A percentile compares a stretch with the other conserved stretches of the same genome.
Conservation (phyloP, 2,329 filamentous ascomycete genomes). For the Colletotrichum phormii region DNA sequence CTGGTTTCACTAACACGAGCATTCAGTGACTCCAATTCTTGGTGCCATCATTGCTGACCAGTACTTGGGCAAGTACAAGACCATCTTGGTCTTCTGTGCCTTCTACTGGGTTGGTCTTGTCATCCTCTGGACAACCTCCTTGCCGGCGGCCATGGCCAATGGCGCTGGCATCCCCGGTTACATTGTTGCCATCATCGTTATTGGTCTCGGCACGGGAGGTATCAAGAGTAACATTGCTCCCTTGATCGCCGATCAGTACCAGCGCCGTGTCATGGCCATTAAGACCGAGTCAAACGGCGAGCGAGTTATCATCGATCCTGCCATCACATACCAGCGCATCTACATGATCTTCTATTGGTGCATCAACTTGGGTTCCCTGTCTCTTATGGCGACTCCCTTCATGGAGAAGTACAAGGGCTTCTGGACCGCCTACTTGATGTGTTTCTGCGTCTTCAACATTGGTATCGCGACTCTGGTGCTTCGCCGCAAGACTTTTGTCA, state of each 20-base stretch:
- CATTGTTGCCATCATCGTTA: conserved; percentile 68
- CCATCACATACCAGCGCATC: conserved; percentile 74
- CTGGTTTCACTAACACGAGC: not conserved
- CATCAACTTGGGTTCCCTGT: conserved; percentile 71
- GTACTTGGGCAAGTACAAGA: conserved; percentile 71
- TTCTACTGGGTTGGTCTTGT: conserved; percentile 70
- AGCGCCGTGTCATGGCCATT: conserved; percentile 62
- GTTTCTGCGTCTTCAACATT: conserved; percentile 67
- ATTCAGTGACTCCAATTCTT: conserved; percentile 52
- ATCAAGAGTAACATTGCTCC: conserved; percentile 75
- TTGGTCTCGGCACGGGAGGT: conserved; percentile 75
- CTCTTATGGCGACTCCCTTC: conserved; percentile 73
- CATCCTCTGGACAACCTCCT: conserved; percentile 64
- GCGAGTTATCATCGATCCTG: conserved; percentile 74
- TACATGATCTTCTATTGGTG: conserved; percentile 78
- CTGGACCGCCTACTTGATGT: conserved; percentile 72
- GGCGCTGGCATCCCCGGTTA: conserved; percentile 61
- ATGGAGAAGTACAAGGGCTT: conserved; percentile 76
- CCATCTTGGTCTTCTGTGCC: conserved; percentile 67
- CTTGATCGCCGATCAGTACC: conserved; percentile 74
- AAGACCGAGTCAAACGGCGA: conserved; percentile 62
- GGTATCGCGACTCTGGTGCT: conserved; percentile 56
- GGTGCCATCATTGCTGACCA: conserved; percentile 68
- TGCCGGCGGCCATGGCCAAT: conserved; percentile 49
- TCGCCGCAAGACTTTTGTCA: conserved; percentile 57